Conservation (phyloP, 2,329 filamentous ascomycete genomes). For the Neofusicoccum sp. region DNA sequence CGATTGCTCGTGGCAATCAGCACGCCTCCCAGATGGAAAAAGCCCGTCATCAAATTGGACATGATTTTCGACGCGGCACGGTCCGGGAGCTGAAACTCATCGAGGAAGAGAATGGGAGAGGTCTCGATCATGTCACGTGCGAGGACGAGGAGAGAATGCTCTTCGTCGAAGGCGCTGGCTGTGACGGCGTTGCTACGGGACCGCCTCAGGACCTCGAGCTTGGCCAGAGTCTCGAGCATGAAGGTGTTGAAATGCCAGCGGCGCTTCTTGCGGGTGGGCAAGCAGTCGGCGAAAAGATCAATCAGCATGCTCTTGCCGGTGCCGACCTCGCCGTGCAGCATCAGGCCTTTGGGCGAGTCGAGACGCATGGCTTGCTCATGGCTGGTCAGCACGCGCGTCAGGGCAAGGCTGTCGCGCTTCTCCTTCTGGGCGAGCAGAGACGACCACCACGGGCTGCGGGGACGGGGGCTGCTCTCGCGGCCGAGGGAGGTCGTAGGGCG, state of each 20-base stretch:
- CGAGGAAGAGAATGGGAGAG: constrained; percentile 76
- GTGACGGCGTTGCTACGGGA: constrained; percentile 1
- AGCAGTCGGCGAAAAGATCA: constrained; percentile 75
- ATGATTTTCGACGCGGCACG: constrained; percentile 77
- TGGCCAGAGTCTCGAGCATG: constrained; percentile 76
- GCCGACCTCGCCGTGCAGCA: constrained; percentile 80
- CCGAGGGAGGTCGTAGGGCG: constrained; percentile 28
- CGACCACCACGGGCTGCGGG: constrained; percentile 54
- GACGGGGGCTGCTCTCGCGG: constrained; percentile 39
- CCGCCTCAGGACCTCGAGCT: constrained; percentile 66
- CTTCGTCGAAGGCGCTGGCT: constrained; percentile 41
- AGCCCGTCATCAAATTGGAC: constrained; percentile 75
- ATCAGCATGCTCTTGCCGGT: constrained; percentile 86
- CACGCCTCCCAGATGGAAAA: constrained; percentile 82
- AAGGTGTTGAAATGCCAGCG: constrained; percentile 86
- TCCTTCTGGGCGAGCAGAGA: constrained; percentile 58
- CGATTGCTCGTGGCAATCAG: constrained; percentile 79
- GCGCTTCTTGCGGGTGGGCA: constrained; percentile 72
- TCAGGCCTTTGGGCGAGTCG: constrained; percentile 72
- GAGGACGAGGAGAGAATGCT: constrained; percentile 73
- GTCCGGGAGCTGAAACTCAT: constrained; percentile 84
- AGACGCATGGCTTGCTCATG: constrained; percentile 73
- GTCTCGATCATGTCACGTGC: constrained; percentile 75
- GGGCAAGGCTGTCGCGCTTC: constrained; percentile 57
- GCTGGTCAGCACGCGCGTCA: constrained; percentile 69